Conservation (phyloP, 2,329 filamentous ascomycete genomes). For the Emericellopsis atlantica region DNA sequence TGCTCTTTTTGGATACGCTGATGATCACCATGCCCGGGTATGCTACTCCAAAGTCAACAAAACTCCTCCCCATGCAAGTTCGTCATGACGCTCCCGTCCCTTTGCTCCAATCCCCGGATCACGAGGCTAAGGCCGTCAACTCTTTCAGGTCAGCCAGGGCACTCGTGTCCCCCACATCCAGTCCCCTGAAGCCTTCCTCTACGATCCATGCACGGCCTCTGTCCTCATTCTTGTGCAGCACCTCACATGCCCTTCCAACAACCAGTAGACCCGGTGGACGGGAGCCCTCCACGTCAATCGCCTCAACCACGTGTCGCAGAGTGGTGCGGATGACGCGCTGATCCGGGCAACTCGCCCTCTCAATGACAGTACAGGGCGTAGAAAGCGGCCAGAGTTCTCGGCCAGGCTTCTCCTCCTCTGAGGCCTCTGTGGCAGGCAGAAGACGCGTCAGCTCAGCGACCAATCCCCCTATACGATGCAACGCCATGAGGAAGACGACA, state of each 20-base stretch:
- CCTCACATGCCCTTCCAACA: slow-evolving; percentile 72
- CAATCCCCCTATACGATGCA: slow-evolving; percentile 70
- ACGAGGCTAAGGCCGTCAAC: background rate
- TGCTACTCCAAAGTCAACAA: background rate
- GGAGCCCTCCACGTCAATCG: slow-evolving; percentile 80
- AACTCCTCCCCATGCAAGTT: background rate
- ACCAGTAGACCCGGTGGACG: slow-evolving; percentile 82
- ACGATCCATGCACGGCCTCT: slow-evolving; percentile 61
- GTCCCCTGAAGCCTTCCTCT: slow-evolving; percentile 71
- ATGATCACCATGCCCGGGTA: background rate
- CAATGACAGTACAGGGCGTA: slow-evolving; percentile 88
- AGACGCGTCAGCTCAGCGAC: slow-evolving; percentile 54
- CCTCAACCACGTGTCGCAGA: slow-evolving; percentile 62
- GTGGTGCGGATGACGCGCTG: slow-evolving; percentile 88
- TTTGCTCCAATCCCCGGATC: background rate
- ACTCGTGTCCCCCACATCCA: slow-evolving; percentile 37
- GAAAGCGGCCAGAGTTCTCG: slow-evolving; percentile 51
- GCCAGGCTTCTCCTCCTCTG: slow-evolving; percentile 9
- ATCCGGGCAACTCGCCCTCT: slow-evolving; percentile 86
- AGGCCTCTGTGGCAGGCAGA: slow-evolving; percentile 15
- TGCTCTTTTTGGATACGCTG: background rate
- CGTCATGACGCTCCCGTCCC: background rate
- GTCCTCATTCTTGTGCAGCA: slow-evolving; percentile 44
- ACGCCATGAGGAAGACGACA: slow-evolving; percentile 87
- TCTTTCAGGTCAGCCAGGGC: slow-evolving; percentile 1